Evolutionary conservation across 2,329 filamentous ascomycete species (phyloP), one percentile per base, ranked within the genome.

Genomic region (Fusarium cicatricum): DNA sequence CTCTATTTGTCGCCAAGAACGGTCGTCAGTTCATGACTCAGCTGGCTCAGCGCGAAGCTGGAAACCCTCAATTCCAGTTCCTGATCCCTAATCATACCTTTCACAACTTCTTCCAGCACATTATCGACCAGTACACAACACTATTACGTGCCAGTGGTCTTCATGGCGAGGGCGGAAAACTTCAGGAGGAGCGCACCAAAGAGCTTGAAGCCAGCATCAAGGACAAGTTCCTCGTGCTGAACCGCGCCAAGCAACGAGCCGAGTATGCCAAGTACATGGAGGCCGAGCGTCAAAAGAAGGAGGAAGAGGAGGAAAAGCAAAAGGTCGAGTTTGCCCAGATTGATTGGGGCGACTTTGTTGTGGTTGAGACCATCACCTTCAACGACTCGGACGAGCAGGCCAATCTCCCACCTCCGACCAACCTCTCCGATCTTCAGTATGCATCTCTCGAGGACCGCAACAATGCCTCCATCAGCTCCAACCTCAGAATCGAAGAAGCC

Each of bases 331-430:
- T 95, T 74, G 90, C 90, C 1, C 90, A 95, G 67, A 95, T 99
- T 60, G 95, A 99, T 75, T 99, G 95, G 95, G 91, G 96, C 71
- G 94, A 98, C 72, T 99, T 99, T 68, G 89, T 94, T 29, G 90
- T 99, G 16, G 92, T 97, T 38, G 95, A 97, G 75, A 97, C 93
- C 1, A 93, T 99, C 48, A 82, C 92, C 14, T 99, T 99, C 74
- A 92, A 87, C 54, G 93, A 97, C 65, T 85, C 86, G 33, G 95
- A 99, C 73, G 93, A 97, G 65, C 85, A 90, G 60, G 86, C 88
- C 32, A 89, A 95, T 61, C 86, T 99, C 11, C 93, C 94, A 28
- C 90, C 93, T 2, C 95, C 95, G 1, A 95, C 92, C 4, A 92
- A 90, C 5, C 86, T 97, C 36, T 90, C 91, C 61, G 95, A 99